These are phyloP conservation scores for Inga oerstediana DNA, from an alignment of 306 rosid species.

Conservation along the genomic window DNA sequence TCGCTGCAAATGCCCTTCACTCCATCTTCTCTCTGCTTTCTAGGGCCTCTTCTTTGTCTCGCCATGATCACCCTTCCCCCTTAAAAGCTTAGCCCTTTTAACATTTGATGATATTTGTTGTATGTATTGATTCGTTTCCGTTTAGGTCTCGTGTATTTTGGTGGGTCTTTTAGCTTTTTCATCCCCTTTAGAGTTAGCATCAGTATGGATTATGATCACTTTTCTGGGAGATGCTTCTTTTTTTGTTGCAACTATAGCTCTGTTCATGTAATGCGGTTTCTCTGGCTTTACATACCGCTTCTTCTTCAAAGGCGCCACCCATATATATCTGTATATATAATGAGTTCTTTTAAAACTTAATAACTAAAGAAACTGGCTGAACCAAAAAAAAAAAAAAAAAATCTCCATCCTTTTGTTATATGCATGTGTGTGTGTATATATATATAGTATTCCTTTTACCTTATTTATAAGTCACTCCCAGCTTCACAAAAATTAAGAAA, in stretches of 20 bases:
- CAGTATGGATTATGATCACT: not conserved
- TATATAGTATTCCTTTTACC: too few relatives aligned
- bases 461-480: too few relatives aligned
- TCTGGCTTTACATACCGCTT: not conserved
- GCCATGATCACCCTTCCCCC: constrained; percentile 34
- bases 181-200: not conserved
- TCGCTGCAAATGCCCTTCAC: constrained; percentile 46
- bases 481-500: too few relatives aligned
- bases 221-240: not conserved
- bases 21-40: constrained; percentile 45
- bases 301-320: not conserved
- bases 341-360: not conserved
- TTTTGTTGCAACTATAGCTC: too few relatives aligned
- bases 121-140: too few relatives aligned
- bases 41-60: constrained; percentile 42
- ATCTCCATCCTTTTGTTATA: not conserved
- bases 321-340: too few relatives aligned
- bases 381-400: too few relatives aligned
- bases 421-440: too few relatives aligned
- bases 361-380: not conserved
- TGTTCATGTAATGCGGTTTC: not conserved
- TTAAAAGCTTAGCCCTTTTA: constrained; percentile 21
- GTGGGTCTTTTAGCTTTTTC: not conserved
- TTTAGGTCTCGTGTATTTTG: not conserved
- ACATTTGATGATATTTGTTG: not conserved